phyloP scores from a whole-genome alignment of 108 stramenopile genomes.

The Stephanodiscus minutulus region DNA sequence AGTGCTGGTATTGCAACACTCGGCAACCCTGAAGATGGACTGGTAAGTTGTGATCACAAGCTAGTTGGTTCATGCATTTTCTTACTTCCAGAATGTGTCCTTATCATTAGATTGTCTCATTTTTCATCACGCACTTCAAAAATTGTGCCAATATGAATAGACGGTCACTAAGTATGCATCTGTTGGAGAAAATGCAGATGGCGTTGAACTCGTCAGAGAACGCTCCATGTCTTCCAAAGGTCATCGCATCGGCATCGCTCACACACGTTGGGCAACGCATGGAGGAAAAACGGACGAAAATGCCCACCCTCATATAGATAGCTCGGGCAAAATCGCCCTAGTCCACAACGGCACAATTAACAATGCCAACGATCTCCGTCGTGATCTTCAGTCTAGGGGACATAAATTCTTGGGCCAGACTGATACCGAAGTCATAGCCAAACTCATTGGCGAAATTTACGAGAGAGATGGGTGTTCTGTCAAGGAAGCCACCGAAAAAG shows the following conservation, averaged over 20 bases:
- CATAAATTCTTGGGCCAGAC: constrained; percentile 92
- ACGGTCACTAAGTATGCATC: constrained; percentile 93
- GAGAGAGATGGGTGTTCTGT: constrained; percentile 40
- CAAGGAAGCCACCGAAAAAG: constrained; percentile 85
- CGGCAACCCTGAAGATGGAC: constrained; percentile 30
- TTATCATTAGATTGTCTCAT: constrained; percentile 1
- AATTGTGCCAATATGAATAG: constrained; percentile 16
- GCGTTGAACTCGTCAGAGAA: constrained; percentile 84
- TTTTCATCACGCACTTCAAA: neutral
- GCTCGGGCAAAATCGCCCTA: constrained; percentile 92
- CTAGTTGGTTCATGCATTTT: neutral
- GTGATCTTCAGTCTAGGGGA: constrained; percentile 80
- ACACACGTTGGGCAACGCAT: constrained; percentile 99
- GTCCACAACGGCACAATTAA: constrained; percentile 99
- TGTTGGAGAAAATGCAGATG: constrained; percentile 93
- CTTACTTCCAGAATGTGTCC: neutral
- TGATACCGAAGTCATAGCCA: constrained; percentile 99
- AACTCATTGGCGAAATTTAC: constrained; percentile 90
- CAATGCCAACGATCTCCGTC: constrained; percentile 92
- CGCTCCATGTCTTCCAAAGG: constrained; percentile 64
- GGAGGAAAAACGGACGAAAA: constrained; percentile 99
- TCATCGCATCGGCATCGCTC: constrained; percentile 94
- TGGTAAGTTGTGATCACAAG: constrained; percentile 21
- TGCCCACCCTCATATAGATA: constrained; percentile 97
- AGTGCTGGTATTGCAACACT: constrained; percentile 96